Evolutionary conservation across 306 rosid genomes (phyloP), one percentile per base, ranked within the genome.

Genomic region (Mimosa bimucronata): DNA sequence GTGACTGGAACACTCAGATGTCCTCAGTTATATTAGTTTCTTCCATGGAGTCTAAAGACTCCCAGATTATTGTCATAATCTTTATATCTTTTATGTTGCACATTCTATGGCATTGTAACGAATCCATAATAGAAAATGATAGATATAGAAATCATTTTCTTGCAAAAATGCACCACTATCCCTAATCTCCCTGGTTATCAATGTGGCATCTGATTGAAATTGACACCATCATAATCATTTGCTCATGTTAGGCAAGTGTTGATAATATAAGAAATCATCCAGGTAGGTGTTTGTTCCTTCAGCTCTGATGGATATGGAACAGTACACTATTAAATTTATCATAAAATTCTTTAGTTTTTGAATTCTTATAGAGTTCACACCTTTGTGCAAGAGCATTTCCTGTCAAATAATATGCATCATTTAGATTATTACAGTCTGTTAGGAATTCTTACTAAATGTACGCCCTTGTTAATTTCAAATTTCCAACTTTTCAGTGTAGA

Each of bases 401-500:
- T 84, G 45, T 12, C 44, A 30, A 58, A 40, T 15, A 19, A 7
- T 64, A 31, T 29, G 1, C 60, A 9, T 30, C 37, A 16, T 25
- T 70, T 58, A 55, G 45, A 29, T 40, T 68, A 57, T 42, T 38
- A 41, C 12, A 75, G 29, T 16, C 46, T 81, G 15, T 12, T 75
- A 67, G 12, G 52, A 52, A 65, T 16, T 75, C n/a, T 78, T 61
- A 13, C 41, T 19, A 65, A 21, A 61, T 44, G 13, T 58, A 21
- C 1, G 64, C 52, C 58, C 40, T 28, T 65, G 65, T 69, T 53
- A 29, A 67, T 71, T 84, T 21, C 69, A 7, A 70, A 9, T 71
- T 76, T 66, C 55, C 50, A 2, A 58, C 19, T 73, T 87, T 82
- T 70, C 74, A 93, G 97, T 37, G 97, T 93, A 83, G 97, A 93